Percentiles rank a stretch among this genome's conserved stretches.
Conservation (phyloP, 805 yeast genomes). For the Brettanomyces custersianus region DNA sequence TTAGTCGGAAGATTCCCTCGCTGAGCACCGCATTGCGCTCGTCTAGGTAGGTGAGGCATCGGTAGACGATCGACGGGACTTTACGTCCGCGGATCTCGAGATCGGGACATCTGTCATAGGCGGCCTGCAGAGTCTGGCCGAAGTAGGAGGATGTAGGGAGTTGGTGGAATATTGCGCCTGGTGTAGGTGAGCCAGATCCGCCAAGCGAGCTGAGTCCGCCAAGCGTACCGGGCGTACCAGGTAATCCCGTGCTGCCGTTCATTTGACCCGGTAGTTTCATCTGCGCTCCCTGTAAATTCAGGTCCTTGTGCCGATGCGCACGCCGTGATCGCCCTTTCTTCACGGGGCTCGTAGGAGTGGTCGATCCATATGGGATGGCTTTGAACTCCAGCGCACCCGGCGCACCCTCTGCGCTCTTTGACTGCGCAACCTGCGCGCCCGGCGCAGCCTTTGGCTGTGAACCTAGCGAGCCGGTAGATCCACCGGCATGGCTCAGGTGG, state of each 20-base stretch:
- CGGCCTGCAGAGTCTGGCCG: slow-evolving; percentile 52
- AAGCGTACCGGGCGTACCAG: not conserved
- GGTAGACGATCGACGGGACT: slow-evolving; percentile 67
- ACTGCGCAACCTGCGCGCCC: too few species aligned
- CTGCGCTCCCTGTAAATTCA: too few species aligned
- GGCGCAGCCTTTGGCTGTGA: too few species aligned
- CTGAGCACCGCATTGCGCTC: slow-evolving; percentile 66
- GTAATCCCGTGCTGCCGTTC: not conserved
- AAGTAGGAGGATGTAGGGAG: slow-evolving; percentile 36
- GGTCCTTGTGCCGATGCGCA: too few species aligned
- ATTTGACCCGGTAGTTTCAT: not conserved
- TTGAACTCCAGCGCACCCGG: slow-evolving; percentile 24
- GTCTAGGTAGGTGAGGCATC: slow-evolving; percentile 64
- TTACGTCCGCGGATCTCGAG: slow-evolving; percentile 31
- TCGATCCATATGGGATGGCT: slow-evolving; percentile 24
- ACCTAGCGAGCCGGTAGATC: too few species aligned
- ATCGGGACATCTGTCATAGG: slow-evolving; percentile 41
- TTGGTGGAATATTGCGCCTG: slow-evolving; percentile 15
- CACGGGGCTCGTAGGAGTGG: not conserved
- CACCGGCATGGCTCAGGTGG: too few species aligned
- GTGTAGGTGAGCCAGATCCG: too few species aligned
- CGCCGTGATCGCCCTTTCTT: too few species aligned
- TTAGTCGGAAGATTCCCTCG: slow-evolving; percentile 85
- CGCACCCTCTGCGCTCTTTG: too few species aligned
- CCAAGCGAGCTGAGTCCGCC: slow-evolving; percentile 10